Base-by-base conservation (phyloP, 2,329 filamentous ascomycete genomes). In the Neopestalotiopsis sp. region DNA sequence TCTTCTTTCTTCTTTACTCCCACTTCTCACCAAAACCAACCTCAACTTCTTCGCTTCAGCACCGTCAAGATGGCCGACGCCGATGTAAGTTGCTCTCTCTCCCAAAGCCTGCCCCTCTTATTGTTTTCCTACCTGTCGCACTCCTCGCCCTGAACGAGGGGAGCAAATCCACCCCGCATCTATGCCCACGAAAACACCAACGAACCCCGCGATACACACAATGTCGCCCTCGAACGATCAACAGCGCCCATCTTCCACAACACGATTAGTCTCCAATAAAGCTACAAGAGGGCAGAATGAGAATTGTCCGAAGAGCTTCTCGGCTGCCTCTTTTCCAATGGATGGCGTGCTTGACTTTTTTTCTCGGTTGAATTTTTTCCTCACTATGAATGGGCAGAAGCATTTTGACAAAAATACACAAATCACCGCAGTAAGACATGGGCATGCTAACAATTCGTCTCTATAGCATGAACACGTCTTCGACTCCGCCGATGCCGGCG, bases 401-500 rank as follows among this genome's bases (percentile, higher is more conserved):
- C 5, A n/a, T n/a, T n/a, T 49, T 17, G 14, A n/a, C 13, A 49
- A 49, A 49, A 49, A 49, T 7, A 7, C 17, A 4, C 17, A 53
- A 53, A 53, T 9, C n/a, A 10, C 45, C 7, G 45, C n/a, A 53
- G 45, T 10, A 53, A 9, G 6, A 17, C 42, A 53, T 7, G 14
- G 20, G 67, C 13, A 32, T 65, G 40, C 70, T 71, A 69, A 72
- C 64, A 58, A 30, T 53, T 28, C 69, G 34, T 32, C 45, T 67
- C 66, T 49, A 42, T 61, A 93, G 88, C 90, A 92, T 83, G 88
- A 92, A 80, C 84, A 86, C 77, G 85, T 84, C 84, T 98, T 98
- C 90, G 94, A 97, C 77, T 92, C 90, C 85, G 94, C 91, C 88
- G 94, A 98, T 88, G 95, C 97, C 84, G 97, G 96, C 86, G 95